These are phyloP conservation scores for Hypomontagnella monticulosa DNA, from an alignment of 495 filamentous ascomycete genomes.

Conservation along the genomic window DNA sequence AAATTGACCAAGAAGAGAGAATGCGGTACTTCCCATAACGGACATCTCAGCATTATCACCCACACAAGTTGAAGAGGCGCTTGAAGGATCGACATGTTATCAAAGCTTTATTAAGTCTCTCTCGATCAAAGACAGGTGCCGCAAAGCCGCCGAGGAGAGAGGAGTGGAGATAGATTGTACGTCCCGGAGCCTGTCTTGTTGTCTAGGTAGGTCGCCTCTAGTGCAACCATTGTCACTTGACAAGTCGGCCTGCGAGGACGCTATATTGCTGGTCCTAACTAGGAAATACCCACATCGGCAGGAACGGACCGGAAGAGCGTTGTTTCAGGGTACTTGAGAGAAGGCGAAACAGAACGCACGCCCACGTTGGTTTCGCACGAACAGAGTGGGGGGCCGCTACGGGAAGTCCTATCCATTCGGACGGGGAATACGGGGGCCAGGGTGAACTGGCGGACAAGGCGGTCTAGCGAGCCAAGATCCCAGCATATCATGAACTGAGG, in stretches of 20 bases:
- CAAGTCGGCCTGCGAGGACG: constrained; percentile 26
- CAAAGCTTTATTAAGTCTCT: constrained; percentile 34
- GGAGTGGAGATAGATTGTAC: constrained; percentile 39
- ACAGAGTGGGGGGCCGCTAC: constrained; percentile 39
- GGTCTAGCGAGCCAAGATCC: constrained; percentile 40
- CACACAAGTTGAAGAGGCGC: constrained; percentile 15
- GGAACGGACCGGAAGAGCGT: constrained; percentile 56
- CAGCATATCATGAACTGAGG: constrained; percentile 30
- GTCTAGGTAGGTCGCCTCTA: constrained; percentile 21
- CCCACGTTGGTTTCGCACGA: constrained; percentile 34
- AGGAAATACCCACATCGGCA: constrained; percentile 55
- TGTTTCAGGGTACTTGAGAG: constrained; percentile 40
- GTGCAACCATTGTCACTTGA: constrained; percentile 49
- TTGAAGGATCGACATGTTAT: constrained; percentile 44
- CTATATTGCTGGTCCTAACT: constrained; percentile 41
- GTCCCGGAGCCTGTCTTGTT: constrained; percentile 14
- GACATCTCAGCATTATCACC: constrained; percentile 4
- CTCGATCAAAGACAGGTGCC: constrained; percentile 42
- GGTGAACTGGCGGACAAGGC: constrained; percentile 36
- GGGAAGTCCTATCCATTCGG: constrained; percentile 39
- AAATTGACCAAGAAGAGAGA: constrained; percentile 26
- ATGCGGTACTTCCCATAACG: constrained; percentile 33
- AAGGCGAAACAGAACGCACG: constrained; percentile 29
- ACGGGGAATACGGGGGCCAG: constrained; percentile 34
- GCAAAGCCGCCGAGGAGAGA: constrained; percentile 46